Evolutionary conservation across 2,329 filamentous ascomycete genomes (phyloP).

Genomic region (Blumeriella jaapii): DNA sequence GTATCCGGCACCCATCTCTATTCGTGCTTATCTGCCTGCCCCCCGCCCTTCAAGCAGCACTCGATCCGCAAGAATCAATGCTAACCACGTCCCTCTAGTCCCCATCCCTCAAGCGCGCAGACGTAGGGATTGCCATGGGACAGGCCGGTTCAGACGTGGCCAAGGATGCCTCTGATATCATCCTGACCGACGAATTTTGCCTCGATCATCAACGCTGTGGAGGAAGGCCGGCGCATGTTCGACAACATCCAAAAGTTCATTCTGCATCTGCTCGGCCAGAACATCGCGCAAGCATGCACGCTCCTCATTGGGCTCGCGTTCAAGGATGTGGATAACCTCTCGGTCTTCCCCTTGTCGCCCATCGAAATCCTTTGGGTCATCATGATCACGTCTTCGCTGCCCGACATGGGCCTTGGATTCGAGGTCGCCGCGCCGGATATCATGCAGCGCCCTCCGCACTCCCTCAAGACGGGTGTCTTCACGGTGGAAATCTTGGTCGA

Average conservation of each 20-base stretch:
- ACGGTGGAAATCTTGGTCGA: conserved; percentile 67
- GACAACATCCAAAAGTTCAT: conserved; percentile 68
- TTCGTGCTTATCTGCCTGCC: no score
- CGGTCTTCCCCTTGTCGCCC: conserved; percentile 76
- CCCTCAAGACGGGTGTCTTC: conserved; percentile 57
- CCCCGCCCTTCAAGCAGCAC: no score
- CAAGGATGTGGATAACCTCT: conserved; percentile 58
- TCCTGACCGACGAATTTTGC: conserved; percentile 61
- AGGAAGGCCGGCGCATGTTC: conserved; percentile 64
- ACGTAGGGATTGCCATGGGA: conserved; percentile 55
- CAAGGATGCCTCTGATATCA: conserved; percentile 49
- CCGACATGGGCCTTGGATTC: conserved; percentile 78
- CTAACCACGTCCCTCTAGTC: no score
- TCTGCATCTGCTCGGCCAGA: conserved; percentile 52
- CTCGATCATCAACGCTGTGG: conserved; percentile 58
- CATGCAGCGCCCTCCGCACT: conserved; percentile 67
- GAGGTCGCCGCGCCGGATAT: conserved; percentile 66
- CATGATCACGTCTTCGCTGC: conserved; percentile 80
- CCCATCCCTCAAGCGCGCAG: conserved; percentile 46
- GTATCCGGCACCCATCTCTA: no score
- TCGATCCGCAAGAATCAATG: no score
- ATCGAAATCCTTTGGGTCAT: conserved; percentile 91
- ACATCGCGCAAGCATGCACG: conserved; percentile 74
- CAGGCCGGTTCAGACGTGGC: conserved; percentile 50
- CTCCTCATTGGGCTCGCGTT: conserved; percentile 74